Evolutionary conservation across 208 protist species (phyloP).

Genomic region (Borovskyia barvae): DNA sequence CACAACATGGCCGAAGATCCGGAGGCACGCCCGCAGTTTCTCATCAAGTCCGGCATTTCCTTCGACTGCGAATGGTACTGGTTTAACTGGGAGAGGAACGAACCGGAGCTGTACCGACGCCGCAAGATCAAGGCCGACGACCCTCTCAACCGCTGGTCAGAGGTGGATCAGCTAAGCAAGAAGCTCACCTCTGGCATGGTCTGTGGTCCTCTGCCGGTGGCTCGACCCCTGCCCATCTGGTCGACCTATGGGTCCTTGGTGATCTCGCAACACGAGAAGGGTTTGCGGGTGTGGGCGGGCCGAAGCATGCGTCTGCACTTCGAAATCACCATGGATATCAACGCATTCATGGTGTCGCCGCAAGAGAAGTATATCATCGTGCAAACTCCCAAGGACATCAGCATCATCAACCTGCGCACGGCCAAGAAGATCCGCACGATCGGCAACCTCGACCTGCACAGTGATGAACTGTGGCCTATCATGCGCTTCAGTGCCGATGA

Average conservation of each 20-base stretch:
- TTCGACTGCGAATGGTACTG: conserved; percentile 86
- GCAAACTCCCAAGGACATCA: conserved; percentile 77
- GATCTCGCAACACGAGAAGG: conserved; percentile 71
- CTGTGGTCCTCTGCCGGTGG: conserved; percentile 53
- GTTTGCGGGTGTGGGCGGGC: conserved; percentile 84
- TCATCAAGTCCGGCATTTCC: conserved; percentile 70
- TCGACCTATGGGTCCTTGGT: conserved; percentile 85
- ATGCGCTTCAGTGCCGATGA: conserved; percentile 87
- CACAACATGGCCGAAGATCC: conserved; percentile 85
- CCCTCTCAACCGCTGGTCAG: conserved; percentile 70
- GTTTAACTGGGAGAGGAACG: conserved; percentile 80
- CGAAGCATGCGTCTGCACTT: conserved; percentile 81
- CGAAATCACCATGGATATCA: conserved; percentile 73
- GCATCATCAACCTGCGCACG: conserved; percentile 75
- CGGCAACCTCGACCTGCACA: conserved; percentile 75
- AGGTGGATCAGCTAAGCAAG: conserved; percentile 74
- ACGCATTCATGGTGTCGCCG: conserved; percentile 83
- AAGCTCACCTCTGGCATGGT: conserved; percentile 62
- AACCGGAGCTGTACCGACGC: conserved; percentile 73
- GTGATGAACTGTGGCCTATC: conserved; percentile 80
- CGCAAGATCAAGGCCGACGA: conserved; percentile 66
- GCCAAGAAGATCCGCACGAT: conserved; percentile 84
- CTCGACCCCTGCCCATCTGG: conserved; percentile 79
- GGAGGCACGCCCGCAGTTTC: conserved; percentile 80
- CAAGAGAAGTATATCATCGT: conserved; percentile 89